Evolutionary conservation across 805 yeast genomes (phyloP).

Genomic region (Saccharomyces kudriavzevii): DNA sequence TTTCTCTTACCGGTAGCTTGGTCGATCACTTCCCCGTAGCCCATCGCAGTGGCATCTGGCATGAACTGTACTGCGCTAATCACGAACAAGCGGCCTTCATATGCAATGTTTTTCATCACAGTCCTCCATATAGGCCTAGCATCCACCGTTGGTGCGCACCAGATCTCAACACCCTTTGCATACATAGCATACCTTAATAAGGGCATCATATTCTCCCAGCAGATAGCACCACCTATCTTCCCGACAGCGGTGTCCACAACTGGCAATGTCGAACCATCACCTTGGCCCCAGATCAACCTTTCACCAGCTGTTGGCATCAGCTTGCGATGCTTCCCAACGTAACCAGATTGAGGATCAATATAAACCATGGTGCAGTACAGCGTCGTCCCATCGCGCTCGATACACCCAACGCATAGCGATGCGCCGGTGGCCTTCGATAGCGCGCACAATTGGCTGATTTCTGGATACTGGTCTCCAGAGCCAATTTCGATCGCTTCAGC

Average conservation of each 20-base stretch:
- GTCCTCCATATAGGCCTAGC: constrained; percentile 39
- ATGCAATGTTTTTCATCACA: constrained; percentile 36
- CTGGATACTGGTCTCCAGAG: constrained; percentile 24
- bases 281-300: constrained; percentile 39
- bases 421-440: constrained; percentile 32
- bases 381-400: constrained; percentile 34
- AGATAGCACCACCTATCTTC: constrained; percentile 38
- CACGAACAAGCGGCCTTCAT: constrained; percentile 36
- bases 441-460: constrained; percentile 29
- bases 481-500: constrained; percentile 33
- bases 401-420: constrained; percentile 34
- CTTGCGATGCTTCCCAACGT: constrained; percentile 38
- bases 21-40: constrained; percentile 14
- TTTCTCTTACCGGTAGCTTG: constrained; percentile 19
- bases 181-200: constrained; percentile 35
- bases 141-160: constrained; percentile 41
- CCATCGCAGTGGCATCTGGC: constrained; percentile 26
- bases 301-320: constrained; percentile 40
- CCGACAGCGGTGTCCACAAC: constrained; percentile 33
- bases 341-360: constrained; percentile 34
- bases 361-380: constrained; percentile 36
- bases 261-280: constrained; percentile 39
- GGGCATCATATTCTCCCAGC: constrained; percentile 43
- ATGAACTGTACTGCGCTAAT: constrained; percentile 36
- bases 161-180: constrained; percentile 36